A percentile compares a stretch with the other conserved stretches of the same genome.
Evolutionary conservation across 257 asterid genomes (phyloP).

Genomic region (Scutellaria baicalensis): DNA sequence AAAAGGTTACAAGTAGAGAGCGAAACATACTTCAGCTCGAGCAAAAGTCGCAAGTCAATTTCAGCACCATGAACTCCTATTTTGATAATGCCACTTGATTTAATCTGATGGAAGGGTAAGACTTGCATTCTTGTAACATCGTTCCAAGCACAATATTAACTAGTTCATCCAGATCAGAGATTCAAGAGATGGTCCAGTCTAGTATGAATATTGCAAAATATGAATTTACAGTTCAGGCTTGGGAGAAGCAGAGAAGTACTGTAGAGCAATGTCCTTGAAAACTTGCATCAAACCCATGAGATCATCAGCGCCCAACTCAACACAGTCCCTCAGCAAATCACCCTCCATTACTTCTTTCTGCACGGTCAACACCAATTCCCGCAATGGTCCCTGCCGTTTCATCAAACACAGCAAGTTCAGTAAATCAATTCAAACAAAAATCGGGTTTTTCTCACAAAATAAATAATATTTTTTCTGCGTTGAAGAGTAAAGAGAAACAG

Average conservation of each 20-base stretch:
- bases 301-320: slow-evolving; percentile 59
- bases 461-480: no score
- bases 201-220: background rate
- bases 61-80: background rate
- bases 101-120: background rate
- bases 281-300: slow-evolving; percentile 47
- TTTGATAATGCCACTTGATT: background rate
- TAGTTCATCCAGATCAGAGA: background rate
- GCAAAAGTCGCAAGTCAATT: background rate
- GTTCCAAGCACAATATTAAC: background rate
- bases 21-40: background rate
- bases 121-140: background rate
- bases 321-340: slow-evolving; percentile 66
- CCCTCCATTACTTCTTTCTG: slow-evolving; percentile 65
- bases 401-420: background rate
- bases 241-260: slow-evolving; percentile 31
- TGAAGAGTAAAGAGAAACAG: no score
- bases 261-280: slow-evolving; percentile 49
- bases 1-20: background rate
- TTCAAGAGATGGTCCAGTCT: no score
- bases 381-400: slow-evolving; percentile 57
- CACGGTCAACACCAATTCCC: slow-evolving; percentile 42
- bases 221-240: slow-evolving; percentile 42
- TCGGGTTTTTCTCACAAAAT: no score
- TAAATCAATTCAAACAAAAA: no score